Evolutionary conservation across 139 green algal genomes (phyloP).

Genomic region (Chlorella sp.): DNA sequence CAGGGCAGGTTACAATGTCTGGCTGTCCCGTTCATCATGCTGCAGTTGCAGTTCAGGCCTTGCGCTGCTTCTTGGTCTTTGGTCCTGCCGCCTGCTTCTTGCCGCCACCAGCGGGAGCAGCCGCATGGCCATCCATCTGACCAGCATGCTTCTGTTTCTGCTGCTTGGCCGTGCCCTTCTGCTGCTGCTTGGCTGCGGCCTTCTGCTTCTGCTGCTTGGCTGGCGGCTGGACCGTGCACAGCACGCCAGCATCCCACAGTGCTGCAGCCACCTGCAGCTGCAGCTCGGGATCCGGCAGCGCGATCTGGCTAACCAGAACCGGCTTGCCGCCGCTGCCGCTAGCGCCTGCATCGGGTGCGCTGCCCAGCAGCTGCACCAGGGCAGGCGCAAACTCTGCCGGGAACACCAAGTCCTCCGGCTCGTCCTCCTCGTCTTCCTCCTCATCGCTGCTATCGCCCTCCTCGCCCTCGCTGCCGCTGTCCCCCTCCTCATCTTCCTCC

Average conservation of each 20-base stretch:
- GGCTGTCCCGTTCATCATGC: too few species aligned
- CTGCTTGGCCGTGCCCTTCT: not conserved
- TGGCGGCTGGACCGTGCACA: not conserved
- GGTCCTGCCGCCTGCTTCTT: too few species aligned
- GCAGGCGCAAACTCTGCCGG: slow-evolving; percentile 23
- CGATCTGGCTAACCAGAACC: slow-evolving; percentile 15
- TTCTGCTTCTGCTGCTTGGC: not conserved
- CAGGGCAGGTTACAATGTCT: too few species aligned
- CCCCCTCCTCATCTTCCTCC: not conserved
- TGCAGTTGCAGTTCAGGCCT: too few species aligned
- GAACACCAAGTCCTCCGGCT: slow-evolving; percentile 28
- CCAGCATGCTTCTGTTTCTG: not conserved
- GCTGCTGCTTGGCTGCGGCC: not conserved
- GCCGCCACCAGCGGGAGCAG: too few species aligned
- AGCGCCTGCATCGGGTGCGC: not conserved
- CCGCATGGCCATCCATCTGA: too few species aligned
- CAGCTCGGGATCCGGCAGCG: slow-evolving; percentile 11
- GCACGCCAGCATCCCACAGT: slow-evolving; percentile 14
- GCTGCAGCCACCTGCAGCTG: slow-evolving; percentile 17
- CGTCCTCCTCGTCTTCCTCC: not conserved
- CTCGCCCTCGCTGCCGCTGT: not conserved
- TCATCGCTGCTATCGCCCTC: not conserved
- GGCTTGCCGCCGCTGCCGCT: not conserved
- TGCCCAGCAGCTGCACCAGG: slow-evolving; percentile 33
- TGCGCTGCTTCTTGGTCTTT: too few species aligned